These are phyloP conservation scores for Orbilia brochopaga DNA, from an alignment of 2,329 filamentous ascomycete genomes.

Conservation along the genomic window DNA sequence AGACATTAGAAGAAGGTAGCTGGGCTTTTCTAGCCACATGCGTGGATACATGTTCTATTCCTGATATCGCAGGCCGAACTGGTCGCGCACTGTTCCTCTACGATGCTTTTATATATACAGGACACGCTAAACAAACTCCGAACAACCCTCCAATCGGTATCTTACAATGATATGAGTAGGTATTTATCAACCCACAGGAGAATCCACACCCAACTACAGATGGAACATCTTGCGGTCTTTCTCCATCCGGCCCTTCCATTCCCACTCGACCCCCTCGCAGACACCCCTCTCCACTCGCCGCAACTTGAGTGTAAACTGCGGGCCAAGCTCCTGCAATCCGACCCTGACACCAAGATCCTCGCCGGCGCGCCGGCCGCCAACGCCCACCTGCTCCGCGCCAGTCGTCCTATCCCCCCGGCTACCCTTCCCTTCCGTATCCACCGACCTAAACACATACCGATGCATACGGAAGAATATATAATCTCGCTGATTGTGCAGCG, in stretches of 20 bases:
- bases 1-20: no score
- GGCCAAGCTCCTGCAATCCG: conserved; percentile 88
- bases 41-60: no score
- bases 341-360: conserved; percentile 74
- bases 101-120: no score
- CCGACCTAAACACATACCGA: conserved; percentile 86
- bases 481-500: conserved; percentile 91
- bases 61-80: no score
- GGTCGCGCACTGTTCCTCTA: no score
- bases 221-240: conserved; percentile 93
- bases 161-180: no score
- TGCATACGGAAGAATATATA: conserved; percentile 93
- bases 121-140: no score
- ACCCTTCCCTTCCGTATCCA: conserved; percentile 22
- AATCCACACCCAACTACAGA: conserved; percentile 66
- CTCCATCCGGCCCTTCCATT: conserved; percentile 96
- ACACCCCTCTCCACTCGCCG: conserved; percentile 90
- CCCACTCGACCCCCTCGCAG: conserved; percentile 81
- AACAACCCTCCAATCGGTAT: no score
- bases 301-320: conserved; percentile 82
- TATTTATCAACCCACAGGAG: no score
- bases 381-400: conserved; percentile 64
- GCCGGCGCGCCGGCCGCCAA: conserved; percentile 73
- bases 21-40: no score
- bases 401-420: conserved; percentile 62